phyloP scores from a whole-genome alignment of 139 green algal species.

The Zygnema cylindricum region DNA sequence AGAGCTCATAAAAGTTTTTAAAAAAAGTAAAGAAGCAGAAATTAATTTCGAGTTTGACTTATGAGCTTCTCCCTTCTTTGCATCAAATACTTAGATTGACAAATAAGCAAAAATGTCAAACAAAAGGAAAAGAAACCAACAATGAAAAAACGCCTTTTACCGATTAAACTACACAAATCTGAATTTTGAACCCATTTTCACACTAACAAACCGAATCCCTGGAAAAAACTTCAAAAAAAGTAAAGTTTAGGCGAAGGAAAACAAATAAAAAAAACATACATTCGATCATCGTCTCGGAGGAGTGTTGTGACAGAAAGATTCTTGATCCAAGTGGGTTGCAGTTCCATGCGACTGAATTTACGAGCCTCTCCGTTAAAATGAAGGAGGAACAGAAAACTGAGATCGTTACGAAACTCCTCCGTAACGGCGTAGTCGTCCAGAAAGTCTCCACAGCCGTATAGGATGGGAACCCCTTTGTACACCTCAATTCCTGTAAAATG shows the following conservation, averaged over 20 bases:
- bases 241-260: neutral
- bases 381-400: slow-evolving; percentile 61
- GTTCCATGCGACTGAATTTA: slow-evolving; percentile 5
- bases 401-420: slow-evolving; percentile 71
- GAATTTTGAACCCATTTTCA: neutral
- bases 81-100: no score
- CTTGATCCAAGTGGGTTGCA: slow-evolving; percentile 12
- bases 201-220: neutral
- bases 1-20: no score
- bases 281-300: slow-evolving; percentile 8
- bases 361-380: neutral
- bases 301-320: slow-evolving; percentile 7
- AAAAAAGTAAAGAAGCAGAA: no score
- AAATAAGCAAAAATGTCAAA: neutral
- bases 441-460: slow-evolving; percentile 74
- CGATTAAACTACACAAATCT: neutral
- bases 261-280: neutral
- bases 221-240: no score
- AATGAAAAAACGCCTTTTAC: neutral
- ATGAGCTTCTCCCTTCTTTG: no score
- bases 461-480: slow-evolving; percentile 65
- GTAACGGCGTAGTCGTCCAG: slow-evolving; percentile 74
- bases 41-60: no score
- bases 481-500: slow-evolving; percentile 66
- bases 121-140: neutral